Evolutionary conservation across 257 asterid species (phyloP).

Genomic region (Cruciata laevipes): DNA sequence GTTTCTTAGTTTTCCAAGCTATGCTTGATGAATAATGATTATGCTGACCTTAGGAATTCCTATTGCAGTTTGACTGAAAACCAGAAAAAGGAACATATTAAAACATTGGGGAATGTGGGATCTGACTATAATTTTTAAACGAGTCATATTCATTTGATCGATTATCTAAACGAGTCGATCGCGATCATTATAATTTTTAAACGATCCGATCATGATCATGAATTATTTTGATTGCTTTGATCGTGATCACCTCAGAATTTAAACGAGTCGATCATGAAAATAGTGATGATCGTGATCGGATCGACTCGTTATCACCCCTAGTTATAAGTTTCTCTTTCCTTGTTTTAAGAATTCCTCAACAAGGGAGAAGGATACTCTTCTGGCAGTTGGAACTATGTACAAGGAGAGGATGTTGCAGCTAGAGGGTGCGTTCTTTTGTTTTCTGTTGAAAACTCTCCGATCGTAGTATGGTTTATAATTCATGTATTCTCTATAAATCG

Average conservation of each 20-base stretch:
- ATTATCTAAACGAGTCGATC: too few relatives aligned
- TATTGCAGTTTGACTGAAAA: conserved; percentile 4
- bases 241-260: too few relatives aligned
- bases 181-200: too few relatives aligned
- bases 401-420: conserved; percentile 99
- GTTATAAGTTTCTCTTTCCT: conserved; percentile 1
- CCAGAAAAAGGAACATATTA: not conserved
- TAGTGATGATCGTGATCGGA: too few relatives aligned
- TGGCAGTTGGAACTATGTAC: conserved; percentile 96
- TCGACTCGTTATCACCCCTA: too few relatives aligned
- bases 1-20: too few relatives aligned
- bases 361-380: conserved; percentile 75
- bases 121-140: not conserved
- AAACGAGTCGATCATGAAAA: too few relatives aligned
- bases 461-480: conserved; percentile 36
- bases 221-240: too few relatives aligned
- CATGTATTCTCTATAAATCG: conserved; percentile 14
- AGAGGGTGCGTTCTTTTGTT: conserved; percentile 88
- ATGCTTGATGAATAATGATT: too few relatives aligned
- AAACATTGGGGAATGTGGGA: not conserved
- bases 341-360: conserved; percentile 65
- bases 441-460: conserved; percentile 62
- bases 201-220: too few relatives aligned
- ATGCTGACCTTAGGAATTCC: too few relatives aligned
- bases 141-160: too few relatives aligned